Percentiles rank a stretch among this genome's conserved stretches.
phyloP scores from a whole-genome alignment of 306 rosid genomes.

The Trichosanthes truncata region DNA sequence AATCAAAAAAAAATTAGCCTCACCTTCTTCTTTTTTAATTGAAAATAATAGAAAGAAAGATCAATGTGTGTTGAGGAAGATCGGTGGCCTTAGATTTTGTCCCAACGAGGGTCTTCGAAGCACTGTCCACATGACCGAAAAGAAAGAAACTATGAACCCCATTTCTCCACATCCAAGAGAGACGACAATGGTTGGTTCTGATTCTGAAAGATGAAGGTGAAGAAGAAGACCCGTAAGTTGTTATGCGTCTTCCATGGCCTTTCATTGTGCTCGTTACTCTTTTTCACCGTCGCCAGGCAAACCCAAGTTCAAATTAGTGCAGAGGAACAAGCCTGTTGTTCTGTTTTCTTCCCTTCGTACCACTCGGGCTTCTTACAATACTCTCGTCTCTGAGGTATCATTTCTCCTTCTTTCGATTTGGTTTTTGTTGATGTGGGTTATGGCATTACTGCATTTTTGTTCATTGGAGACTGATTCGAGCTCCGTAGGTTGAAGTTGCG shows the following conservation, averaged over 20 bases:
- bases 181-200: conserved; percentile 42
- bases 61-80: conserved; percentile 38
- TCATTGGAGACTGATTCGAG: conserved; percentile 3
- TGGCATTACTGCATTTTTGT: conserved; percentile 9
- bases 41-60: background rate
- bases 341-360: conserved; percentile 36
- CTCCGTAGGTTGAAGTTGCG: background rate
- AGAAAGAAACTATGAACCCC: conserved; percentile 18
- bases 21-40: background rate
- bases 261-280: conserved; percentile 45
- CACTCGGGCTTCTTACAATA: conserved; percentile 44
- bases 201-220: conserved; percentile 47
- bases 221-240: conserved; percentile 17
- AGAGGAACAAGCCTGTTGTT: conserved; percentile 30
- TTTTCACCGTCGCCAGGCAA: conserved; percentile 39
- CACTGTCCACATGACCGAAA: conserved; percentile 36
- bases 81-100: conserved; percentile 28
- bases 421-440: background rate
- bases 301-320: conserved; percentile 18
- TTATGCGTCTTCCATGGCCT: conserved; percentile 87
- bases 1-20: background rate
- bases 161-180: conserved; percentile 24
- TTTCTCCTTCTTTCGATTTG: background rate
- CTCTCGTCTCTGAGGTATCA: conserved; percentile 73
- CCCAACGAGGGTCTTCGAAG: conserved; percentile 19